Conservation (phyloP, 2,329 filamentous ascomycete genomes). For the Xylariaceae sp. region DNA sequence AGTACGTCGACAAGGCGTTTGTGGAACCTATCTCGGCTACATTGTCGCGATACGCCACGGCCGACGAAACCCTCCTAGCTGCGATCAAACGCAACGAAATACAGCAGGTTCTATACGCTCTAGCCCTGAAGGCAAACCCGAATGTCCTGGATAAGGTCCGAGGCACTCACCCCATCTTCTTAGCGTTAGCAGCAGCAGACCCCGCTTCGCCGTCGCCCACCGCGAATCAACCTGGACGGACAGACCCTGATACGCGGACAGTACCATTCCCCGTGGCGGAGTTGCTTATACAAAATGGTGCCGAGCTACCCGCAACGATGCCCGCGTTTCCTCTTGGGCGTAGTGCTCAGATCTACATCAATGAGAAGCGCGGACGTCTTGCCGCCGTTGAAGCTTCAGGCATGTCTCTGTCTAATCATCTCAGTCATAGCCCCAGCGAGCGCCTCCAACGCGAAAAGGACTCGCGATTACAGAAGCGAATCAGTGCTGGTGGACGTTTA, state of each 20-base stretch:
- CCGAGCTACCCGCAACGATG: conserved; percentile 72
- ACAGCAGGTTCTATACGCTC: conserved; percentile 84
- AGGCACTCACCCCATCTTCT: conserved; percentile 82
- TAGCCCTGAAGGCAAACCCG: conserved; percentile 82
- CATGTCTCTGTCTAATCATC: conserved; percentile 51
- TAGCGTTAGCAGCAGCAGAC: conserved; percentile 89
- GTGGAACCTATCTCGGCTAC: conserved; percentile 76
- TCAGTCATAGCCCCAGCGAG: conserved; percentile 41
- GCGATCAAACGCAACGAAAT: conserved; percentile 97
- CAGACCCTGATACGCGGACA: conserved; percentile 47
- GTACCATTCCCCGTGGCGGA: conserved; percentile 87
- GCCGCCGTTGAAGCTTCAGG: conserved; percentile 39
- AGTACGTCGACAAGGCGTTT: conserved; percentile 83
- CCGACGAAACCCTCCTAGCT: conserved; percentile 86
- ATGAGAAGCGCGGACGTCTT: conserved; percentile 64
- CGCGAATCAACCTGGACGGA: conserved; percentile 39
- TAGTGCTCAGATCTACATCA: conserved; percentile 79
- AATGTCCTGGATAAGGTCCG: conserved; percentile 84
- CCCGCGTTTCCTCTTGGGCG: conserved; percentile 82
- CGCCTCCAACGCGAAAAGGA: conserved; percentile 62
- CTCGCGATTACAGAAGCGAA: conserved; percentile 68
- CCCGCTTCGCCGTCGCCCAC: conserved; percentile 69
- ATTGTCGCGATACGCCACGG: conserved; percentile 70
- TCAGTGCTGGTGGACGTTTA: conserved; percentile 73
- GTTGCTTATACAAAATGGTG: conserved; percentile 88